Conservation (phyloP, 768 basidiomycete species). For the Russula abietina region DNA sequence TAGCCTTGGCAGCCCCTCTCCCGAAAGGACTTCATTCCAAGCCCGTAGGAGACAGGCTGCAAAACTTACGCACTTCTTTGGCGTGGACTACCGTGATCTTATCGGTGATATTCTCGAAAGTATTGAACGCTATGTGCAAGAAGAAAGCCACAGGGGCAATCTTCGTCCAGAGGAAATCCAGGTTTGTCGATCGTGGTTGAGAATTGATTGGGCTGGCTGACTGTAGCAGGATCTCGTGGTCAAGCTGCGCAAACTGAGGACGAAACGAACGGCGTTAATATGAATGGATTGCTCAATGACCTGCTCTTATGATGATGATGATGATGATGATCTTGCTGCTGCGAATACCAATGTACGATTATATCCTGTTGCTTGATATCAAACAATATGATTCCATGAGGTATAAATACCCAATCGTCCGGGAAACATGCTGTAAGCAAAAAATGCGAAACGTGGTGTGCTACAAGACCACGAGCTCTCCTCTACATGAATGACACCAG, state of each 20-base stretch:
- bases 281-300: slow-evolving; percentile 13
- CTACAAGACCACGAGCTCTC: slow-evolving; percentile 74
- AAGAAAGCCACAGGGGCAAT: slow-evolving; percentile 59
- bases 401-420: slow-evolving; percentile 7
- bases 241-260: slow-evolving; percentile 49
- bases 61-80: slow-evolving; percentile 83
- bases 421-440: not conserved
- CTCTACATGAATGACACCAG: slow-evolving; percentile 80
- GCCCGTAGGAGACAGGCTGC: slow-evolving; percentile 66
- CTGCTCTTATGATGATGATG: slow-evolving; percentile 25
- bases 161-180: slow-evolving; percentile 64
- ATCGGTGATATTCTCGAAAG: slow-evolving; percentile 75
- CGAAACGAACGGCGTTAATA: slow-evolving; percentile 39
- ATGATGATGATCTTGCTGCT: slow-evolving; percentile 21
- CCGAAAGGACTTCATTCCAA: slow-evolving; percentile 56
- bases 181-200: slow-evolving; percentile 38
- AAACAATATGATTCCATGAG: slow-evolving; percentile 9
- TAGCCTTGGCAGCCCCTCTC: slow-evolving; percentile 35
- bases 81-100: slow-evolving; percentile 75
- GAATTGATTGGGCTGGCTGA: not conserved
- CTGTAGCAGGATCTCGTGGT: slow-evolving; percentile 35
- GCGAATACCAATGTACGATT: slow-evolving; percentile 24
- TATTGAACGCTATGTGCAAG: slow-evolving; percentile 68
- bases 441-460: not conserved
- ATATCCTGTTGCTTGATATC: slow-evolving; percentile 12